A percentile compares a stretch with the other conserved stretches of the same genome.
phyloP scores from a whole-genome alignment of 306 rosid species.

The Arachis stenosperma region DNA sequence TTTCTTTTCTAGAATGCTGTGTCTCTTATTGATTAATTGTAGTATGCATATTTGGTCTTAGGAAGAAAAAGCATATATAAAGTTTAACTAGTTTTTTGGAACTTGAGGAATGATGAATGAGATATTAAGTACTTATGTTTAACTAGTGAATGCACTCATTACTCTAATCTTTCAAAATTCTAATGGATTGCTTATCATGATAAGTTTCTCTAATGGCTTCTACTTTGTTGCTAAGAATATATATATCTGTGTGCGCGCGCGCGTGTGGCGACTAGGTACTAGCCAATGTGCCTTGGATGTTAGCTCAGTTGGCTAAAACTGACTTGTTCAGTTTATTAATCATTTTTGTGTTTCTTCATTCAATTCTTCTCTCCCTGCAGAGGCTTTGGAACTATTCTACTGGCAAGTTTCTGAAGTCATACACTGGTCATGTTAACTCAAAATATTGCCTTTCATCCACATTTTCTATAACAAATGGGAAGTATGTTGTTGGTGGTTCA shows the following conservation, averaged over 20 bases:
- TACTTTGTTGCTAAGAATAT: not conserved
- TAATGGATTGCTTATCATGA: not conserved
- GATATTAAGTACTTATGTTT: too few species aligned
- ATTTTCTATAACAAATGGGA: slow-evolving; percentile 86
- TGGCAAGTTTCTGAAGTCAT: slow-evolving; percentile 90
- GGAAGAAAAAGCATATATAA: too few species aligned
- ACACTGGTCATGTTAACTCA: slow-evolving; percentile 79
- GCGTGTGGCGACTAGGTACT: not conserved
- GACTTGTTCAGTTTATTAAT: not conserved
- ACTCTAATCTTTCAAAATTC: not conserved
- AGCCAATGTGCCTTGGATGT: not conserved
- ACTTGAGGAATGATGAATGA: not conserved
- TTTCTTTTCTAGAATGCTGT: not conserved
- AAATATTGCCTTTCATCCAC: slow-evolving; percentile 83
- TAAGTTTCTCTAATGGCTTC: slow-evolving; percentile 9
- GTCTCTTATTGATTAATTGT: not conserved
- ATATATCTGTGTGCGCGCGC: not conserved
- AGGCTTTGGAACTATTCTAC: slow-evolving; percentile 95
- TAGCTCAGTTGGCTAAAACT: slow-evolving; percentile 11
- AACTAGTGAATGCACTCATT: too few species aligned
- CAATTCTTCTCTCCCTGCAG: slow-evolving; percentile 50
- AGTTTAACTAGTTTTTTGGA: slow-evolving; percentile 12
- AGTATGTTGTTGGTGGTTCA: slow-evolving; percentile 88
- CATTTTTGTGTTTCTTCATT: not conserved
- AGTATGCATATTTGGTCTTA: too few species aligned